phyloP scores from a whole-genome alignment of 192 early-diverging fungal species.

The Gryganskiella cystojenkinii region DNA sequence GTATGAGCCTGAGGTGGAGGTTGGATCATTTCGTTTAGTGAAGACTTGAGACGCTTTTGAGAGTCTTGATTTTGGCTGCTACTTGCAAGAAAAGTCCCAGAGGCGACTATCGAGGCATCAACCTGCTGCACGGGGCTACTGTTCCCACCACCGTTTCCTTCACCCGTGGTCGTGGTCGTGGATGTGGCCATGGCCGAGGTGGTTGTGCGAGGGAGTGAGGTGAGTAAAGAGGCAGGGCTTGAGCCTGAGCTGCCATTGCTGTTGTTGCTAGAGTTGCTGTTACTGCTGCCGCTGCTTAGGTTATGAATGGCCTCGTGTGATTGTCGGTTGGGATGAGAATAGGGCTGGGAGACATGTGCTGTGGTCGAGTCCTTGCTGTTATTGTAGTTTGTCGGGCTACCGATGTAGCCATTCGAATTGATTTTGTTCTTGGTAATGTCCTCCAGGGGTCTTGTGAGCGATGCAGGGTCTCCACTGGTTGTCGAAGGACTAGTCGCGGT shows the following conservation, averaged over 20 bases:
- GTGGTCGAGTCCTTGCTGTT: too few species aligned
- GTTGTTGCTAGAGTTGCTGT: neutral
- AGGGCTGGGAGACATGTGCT: too few species aligned
- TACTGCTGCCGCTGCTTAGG: neutral
- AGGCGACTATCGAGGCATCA: constrained; percentile 31
- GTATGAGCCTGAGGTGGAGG: constrained; percentile 34
- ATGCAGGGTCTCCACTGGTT: too few species aligned
- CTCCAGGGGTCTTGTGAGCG: too few species aligned
- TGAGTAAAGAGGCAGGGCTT: constrained; percentile 15
- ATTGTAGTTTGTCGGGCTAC: too few species aligned
- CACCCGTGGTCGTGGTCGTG: neutral
- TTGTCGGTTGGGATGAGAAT: too few species aligned
- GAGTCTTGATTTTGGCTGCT: constrained; percentile 28
- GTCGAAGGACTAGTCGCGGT: too few species aligned
- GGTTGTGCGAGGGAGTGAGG: neutral
- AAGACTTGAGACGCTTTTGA: constrained; percentile 34
- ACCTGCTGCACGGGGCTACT: constrained; percentile 27
- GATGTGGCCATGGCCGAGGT: neutral
- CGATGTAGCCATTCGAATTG: too few species aligned
- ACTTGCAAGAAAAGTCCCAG: constrained; percentile 29
- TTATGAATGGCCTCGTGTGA: neutral
- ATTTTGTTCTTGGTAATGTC: too few species aligned
- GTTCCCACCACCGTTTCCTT: too few species aligned
- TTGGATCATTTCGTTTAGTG: constrained; percentile 30
- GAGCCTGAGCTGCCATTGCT: neutral